phyloP scores from a whole-genome alignment of 768 basidiomycete species.

The Boletus sp. region DNA sequence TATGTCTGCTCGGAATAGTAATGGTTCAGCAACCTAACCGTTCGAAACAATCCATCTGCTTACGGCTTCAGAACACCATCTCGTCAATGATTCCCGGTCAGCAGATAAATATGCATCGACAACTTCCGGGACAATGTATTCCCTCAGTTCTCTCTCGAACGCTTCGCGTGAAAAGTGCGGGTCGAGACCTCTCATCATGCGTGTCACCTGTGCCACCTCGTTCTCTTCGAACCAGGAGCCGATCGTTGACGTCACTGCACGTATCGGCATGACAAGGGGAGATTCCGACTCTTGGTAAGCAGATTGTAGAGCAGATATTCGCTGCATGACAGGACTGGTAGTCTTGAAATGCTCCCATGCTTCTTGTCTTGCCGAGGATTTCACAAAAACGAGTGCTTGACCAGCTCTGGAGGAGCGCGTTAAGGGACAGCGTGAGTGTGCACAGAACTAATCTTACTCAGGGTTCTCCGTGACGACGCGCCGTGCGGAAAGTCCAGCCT shows the following conservation, averaged over 20 bases:
- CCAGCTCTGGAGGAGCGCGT: slow-evolving; percentile 66
- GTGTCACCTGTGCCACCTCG: slow-evolving; percentile 93
- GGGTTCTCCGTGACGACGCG: slow-evolving; percentile 66
- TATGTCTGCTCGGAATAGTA: slow-evolving; percentile 63
- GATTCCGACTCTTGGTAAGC: slow-evolving; percentile 93
- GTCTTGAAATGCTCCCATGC: slow-evolving; percentile 79
- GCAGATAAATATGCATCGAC: slow-evolving; percentile 94
- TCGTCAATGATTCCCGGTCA: slow-evolving; percentile 78
- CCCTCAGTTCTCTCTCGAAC: slow-evolving; percentile 87
- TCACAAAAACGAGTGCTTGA: slow-evolving; percentile 78
- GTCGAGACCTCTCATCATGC: slow-evolving; percentile 85
- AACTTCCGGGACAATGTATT: slow-evolving; percentile 97
- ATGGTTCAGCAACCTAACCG: not conserved
- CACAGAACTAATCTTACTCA: slow-evolving; percentile 56
- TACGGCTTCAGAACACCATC: slow-evolving; percentile 96
- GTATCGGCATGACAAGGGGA: slow-evolving; percentile 76
- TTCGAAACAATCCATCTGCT: slow-evolving; percentile 30
- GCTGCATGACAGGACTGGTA: slow-evolving; percentile 72
- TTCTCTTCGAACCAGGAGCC: slow-evolving; percentile 96
- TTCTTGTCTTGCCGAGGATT: slow-evolving; percentile 75
- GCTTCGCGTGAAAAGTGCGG: slow-evolving; percentile 81
- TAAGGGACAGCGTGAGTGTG: not conserved
- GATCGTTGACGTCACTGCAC: slow-evolving; percentile 80
- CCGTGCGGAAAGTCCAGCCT: slow-evolving; percentile 66
- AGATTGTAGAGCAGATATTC: slow-evolving; percentile 56